Conservation (phyloP, 345 rosid genomes). For the Citrus reticulata region DNA sequence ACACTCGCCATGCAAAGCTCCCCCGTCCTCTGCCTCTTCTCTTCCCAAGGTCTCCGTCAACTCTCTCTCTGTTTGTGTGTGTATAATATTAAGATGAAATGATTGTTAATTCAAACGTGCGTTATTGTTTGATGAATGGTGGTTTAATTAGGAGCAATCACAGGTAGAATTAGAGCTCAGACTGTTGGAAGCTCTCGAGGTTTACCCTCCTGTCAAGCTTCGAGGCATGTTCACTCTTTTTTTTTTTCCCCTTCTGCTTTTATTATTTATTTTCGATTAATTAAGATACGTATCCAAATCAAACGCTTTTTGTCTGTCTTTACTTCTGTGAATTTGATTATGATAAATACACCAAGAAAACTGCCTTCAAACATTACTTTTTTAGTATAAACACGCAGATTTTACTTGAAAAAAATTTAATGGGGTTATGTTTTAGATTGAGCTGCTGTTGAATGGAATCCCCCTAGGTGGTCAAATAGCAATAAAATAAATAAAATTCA, state of each 20-base stretch:
- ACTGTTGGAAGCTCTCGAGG: slow-evolving; percentile 84
- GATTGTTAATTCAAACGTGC: neutral
- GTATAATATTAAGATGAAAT: neutral
- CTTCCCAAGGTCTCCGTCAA: slow-evolving; percentile 62
- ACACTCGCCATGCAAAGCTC: slow-evolving; percentile 93
- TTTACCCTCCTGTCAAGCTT: slow-evolving; percentile 85
- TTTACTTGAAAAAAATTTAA: neutral
- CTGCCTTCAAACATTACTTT: no score
- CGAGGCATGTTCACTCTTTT: slow-evolving; percentile 41
- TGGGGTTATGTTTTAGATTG: neutral
- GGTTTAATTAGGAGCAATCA: slow-evolving; percentile 64
- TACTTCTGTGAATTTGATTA: neutral
- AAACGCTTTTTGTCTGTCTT: neutral
- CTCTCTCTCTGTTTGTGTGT: neutral
- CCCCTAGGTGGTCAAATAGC: neutral
- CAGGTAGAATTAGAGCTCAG: slow-evolving; percentile 95
- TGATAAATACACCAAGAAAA: no score
- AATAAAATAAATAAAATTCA: no score
- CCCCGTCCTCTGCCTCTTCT: slow-evolving; percentile 94
- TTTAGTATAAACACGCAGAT: no score
- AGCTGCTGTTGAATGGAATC: neutral
- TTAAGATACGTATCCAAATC: neutral
- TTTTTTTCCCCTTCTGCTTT: neutral
- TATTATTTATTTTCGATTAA: no score
- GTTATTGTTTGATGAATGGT: slow-evolving; percentile 5